Evolutionary conservation across 1,284 basidiomycete species (phyloP), one percentile per base, ranked within the genome.

Genomic region (Ustilago cynodontis): DNA sequence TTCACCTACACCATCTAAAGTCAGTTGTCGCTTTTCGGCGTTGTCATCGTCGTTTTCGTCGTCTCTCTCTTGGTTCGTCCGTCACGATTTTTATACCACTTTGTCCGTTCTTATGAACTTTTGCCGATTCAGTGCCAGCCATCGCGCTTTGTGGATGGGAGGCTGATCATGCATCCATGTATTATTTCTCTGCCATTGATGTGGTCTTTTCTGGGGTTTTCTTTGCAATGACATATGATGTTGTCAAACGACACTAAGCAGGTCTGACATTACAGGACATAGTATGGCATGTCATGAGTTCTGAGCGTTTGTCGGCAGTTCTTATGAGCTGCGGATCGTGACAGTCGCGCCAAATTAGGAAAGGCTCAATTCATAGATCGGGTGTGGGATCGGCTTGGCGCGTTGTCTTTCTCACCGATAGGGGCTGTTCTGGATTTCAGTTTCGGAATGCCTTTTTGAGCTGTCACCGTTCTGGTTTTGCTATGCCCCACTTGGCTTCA

Each of bases 1-100:
- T 79, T 79, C 74, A 73, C 71, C 39, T 79, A 79, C 77, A 77
- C 74, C 59, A 77, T 79, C 74, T 79, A 62, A 72, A 18, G 7
- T 9, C 14, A 28, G 31, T 33, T 5, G 5, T 5, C 31, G 31
- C 6, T 33, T 33, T 6, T 33, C 31, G 31, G 31, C 31, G 31
- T 26, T 6, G 2, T 26, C 14, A 20, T 47, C 24, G 45, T 26
- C 45, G 45, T 47, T 20, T 8, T 47, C 22, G 45, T 47, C 45
- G 20, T 47, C 22, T 47, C n/a, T 0, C 47, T 3, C 14, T 49
- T 28, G 8, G 10, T 28, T 28, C 5, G 13, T 56, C 54, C 20
- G 37, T 43, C 18, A 43, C 45, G 37, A 37, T 56, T 13, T 43
- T 33, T 53, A 61, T 61, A 61, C 59, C 59, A 53, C 18, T 7